These are phyloP conservation scores for Umbilicaria muhlenbergii DNA, from an alignment of 495 filamentous ascomycete species.

Conservation along the genomic window DNA sequence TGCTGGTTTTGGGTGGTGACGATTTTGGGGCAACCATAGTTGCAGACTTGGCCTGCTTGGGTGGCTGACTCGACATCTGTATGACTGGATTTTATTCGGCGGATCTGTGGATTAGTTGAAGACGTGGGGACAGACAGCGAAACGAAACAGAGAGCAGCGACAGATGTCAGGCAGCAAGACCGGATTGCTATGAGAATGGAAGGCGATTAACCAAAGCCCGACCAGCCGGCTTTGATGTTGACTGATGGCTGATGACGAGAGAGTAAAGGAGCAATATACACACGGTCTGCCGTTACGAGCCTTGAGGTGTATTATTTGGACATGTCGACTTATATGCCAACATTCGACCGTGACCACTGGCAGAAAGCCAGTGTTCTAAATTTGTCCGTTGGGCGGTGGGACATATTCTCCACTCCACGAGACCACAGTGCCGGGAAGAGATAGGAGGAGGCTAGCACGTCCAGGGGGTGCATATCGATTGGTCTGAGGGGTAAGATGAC, in stretches of 20 bases:
- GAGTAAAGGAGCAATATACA: constrained; percentile 11
- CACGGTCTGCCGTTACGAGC: constrained; percentile 14
- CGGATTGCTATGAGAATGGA: constrained; percentile 12
- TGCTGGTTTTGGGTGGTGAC: constrained; percentile 33
- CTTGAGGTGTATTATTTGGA: constrained; percentile 11
- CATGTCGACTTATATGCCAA: constrained; percentile 12
- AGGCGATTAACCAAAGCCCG: constrained; percentile 18
- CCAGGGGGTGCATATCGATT: constrained; percentile 2
- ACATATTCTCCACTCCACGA: constrained; percentile 1
- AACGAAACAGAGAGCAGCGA: not conserved
- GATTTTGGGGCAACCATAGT: constrained; percentile 28
- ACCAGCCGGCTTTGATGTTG: constrained; percentile 23
- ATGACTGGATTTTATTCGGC: not conserved
- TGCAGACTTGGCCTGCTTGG: constrained; percentile 15
- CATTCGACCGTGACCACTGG: constrained; percentile 2
- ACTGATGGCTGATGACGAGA: constrained; percentile 7
- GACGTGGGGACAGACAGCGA: not conserved
- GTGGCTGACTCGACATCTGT: constrained; percentile 16
- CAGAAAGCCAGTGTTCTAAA: constrained; percentile 15
- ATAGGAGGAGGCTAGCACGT: not conserved
- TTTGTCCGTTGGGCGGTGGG: constrained; percentile 6
- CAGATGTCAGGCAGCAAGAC: constrained; percentile 10
- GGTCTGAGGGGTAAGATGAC: not conserved
- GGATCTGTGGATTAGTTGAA: no score
- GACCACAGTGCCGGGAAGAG: not conserved